These are phyloP conservation scores for Ustilaginoidea virens DNA, from an alignment of 2,329 filamentous ascomycete species.

Conservation along the genomic window DNA sequence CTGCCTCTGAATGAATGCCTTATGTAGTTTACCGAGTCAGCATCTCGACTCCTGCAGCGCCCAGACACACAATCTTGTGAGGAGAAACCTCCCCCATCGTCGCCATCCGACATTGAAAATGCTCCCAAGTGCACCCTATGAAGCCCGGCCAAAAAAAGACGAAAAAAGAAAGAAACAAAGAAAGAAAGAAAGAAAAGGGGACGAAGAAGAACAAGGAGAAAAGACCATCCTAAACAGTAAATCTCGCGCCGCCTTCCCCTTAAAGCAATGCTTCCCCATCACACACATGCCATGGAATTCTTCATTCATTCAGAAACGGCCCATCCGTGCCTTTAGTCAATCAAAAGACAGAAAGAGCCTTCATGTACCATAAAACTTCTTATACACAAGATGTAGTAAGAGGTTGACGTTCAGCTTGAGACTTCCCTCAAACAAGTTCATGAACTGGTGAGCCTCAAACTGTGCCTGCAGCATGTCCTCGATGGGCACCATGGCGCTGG, in stretches of 20 bases:
- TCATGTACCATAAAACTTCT: slow-evolving; percentile 81
- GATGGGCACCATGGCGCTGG: slow-evolving; percentile 73
- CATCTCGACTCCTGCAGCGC: not conserved
- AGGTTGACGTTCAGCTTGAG: slow-evolving; percentile 91
- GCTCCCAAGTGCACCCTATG: too few relatives aligned
- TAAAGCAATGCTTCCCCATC: too few relatives aligned
- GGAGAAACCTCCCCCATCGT: too few relatives aligned
- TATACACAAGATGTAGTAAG: slow-evolving; percentile 90
- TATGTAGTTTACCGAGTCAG: too few relatives aligned
- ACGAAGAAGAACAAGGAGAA: not conserved
- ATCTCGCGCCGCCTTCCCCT: too few relatives aligned
- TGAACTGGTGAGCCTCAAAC: slow-evolving; percentile 92
- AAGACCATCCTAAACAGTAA: too few relatives aligned
- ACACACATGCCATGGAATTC: not conserved
- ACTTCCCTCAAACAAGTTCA: slow-evolving; percentile 78
- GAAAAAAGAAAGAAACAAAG: too few relatives aligned
- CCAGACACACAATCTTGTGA: not conserved
- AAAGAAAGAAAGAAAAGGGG: not conserved
- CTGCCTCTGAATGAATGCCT: too few relatives aligned
- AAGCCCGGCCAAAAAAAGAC: too few relatives aligned
- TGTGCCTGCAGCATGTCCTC: slow-evolving; percentile 93
- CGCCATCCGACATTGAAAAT: not conserved
- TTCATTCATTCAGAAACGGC: too few relatives aligned
- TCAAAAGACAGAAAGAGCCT: not conserved
- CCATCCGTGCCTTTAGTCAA: too few relatives aligned